Evolutionary conservation across 192 early-diverging fungal genomes (phyloP), one percentile per base, ranked within the genome.

Genomic region (Oehlia diaphana): DNA sequence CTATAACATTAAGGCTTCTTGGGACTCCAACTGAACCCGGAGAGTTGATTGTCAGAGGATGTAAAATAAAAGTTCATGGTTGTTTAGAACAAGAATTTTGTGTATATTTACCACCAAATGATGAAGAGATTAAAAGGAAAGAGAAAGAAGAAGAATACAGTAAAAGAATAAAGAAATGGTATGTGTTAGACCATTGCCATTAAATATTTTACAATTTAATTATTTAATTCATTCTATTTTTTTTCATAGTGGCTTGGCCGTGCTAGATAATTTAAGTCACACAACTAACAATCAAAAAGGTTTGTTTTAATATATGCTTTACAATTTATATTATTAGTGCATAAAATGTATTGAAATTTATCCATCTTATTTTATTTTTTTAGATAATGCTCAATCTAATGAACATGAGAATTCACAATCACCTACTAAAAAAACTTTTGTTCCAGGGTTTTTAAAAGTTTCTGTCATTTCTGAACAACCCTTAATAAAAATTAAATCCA

Each of bases 381-480:
- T 39, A 78, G 77, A 28, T 9, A n/a, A 28, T 31, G 50, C 66
- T 2, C 42, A 61, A 23, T 4, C 37, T 4, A 69, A 31, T 21
- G 35, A 19, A 13, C 31, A 35, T 19, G 19, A n/a, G 1, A 31
- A 47, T 47, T 47, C 44, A 42, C 19, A 70, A 33, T 37, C 62
- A 65, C 39, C 63, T 4, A 26, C 58, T 33, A 42, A 75, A 63
- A 37, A 61, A 21, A 14, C 16, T 9, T 49, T 62, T 1, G 67
- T 81, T n/a, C 35, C 79, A 5, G 83, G 80, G 65, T 86, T 86
- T 77, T 53, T 83, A 4, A 81, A 80, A 2, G 83, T 92, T 28
- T 82, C 81, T 31, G 91, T 95, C 21, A 92, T 95, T 63, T 84
- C 86, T 26, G 82, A 83, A 13, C 93, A 92, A 61, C 93, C 94